Percentiles rank a stretch among this genome's conserved stretches.
phyloP scores from a whole-genome alignment of 805 yeast genomes.

The Ogataea wickerhamii region DNA sequence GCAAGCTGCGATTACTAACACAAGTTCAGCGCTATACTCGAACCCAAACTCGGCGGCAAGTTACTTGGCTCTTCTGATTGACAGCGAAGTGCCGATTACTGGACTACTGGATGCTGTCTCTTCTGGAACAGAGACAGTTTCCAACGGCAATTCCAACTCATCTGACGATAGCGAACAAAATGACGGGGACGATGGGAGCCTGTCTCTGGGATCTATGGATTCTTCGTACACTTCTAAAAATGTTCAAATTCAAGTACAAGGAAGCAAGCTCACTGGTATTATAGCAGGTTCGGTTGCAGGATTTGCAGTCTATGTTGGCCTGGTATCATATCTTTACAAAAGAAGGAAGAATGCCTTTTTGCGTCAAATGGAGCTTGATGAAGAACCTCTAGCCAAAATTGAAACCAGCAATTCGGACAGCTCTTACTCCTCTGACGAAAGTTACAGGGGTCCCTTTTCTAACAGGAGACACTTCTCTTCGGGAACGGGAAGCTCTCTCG shows the following conservation, averaged over 20 bases:
- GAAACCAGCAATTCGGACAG: background rate
- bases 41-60: constrained; percentile 53
- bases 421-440: background rate
- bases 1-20: constrained; percentile 45
- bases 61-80: constrained; percentile 66
- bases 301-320: constrained; percentile 58
- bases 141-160: constrained; percentile 11
- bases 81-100: constrained; percentile 58
- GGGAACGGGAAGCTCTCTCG: background rate
- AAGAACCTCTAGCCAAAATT: constrained; percentile 3
- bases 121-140: constrained; percentile 10
- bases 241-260: constrained; percentile 13
- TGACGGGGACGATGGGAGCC: constrained; percentile 6
- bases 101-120: constrained; percentile 33
- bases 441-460: background rate
- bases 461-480: background rate
- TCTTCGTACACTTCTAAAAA: constrained; percentile 9
- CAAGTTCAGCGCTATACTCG: constrained; percentile 56
- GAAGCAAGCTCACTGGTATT: constrained; percentile 61
- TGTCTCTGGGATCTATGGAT: constrained; percentile 29
- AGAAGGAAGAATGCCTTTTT: constrained; percentile 30
- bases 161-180: constrained; percentile 1
- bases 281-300: constrained; percentile 84
- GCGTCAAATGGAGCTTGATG: constrained; percentile 11
- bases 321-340: constrained; percentile 53